Base-by-base conservation (phyloP, 2,329 filamentous ascomycete species). In the Exophiala lecanii-corni region DNA sequence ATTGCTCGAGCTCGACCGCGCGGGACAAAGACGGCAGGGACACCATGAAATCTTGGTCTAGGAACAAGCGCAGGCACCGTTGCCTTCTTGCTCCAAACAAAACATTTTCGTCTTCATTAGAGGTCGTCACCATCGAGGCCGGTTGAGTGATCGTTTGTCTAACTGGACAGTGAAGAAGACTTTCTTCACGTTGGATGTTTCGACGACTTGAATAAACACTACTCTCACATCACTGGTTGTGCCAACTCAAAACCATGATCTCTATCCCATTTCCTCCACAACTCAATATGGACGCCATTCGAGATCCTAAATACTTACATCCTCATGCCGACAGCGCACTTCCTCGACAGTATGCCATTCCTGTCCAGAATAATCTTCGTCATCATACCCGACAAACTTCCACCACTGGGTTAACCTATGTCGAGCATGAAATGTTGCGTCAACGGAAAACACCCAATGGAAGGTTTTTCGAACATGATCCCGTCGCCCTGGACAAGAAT, bases 361-460 rank as follows among this genome's bases (percentile, higher is more conserved):
- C 50, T 15, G 41, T 42, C 25, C 33, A 42, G 19, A 33, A 42
- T 5, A 19, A 17, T 7, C 12, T 23, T 13, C 42, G 28, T 35
- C 49, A 45, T n/a, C 41, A 35, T 19, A 41, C 28, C 20, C 41
- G 35, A 31, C 36, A 45, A 36, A 44, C 31, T 15, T 44, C 51
- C n/a, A 49, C 34, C 12, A 10, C 15, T 33, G 46, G 46, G 10
- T 43, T 55, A 16, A 51, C 40, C 20, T 55, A 53, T 40, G 43
- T 43, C 63, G 41, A 95, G 62, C 82, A 94, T 63, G 85, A 87
- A 56, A 72, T 96, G 43, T 28, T 56, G 31, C 43, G 54, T 21
- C 81, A 91, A 53, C 80, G 91, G 54, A 97, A 97, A 65, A 97
- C 91, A 6, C 92, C 91, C 3, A 91, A 83, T 59, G 92, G 91